Evolutionary conservation across 495 filamentous ascomycete species (phyloP), one percentile per base, ranked within the genome.

Genomic region (Podospora pseudoanserina): DNA sequence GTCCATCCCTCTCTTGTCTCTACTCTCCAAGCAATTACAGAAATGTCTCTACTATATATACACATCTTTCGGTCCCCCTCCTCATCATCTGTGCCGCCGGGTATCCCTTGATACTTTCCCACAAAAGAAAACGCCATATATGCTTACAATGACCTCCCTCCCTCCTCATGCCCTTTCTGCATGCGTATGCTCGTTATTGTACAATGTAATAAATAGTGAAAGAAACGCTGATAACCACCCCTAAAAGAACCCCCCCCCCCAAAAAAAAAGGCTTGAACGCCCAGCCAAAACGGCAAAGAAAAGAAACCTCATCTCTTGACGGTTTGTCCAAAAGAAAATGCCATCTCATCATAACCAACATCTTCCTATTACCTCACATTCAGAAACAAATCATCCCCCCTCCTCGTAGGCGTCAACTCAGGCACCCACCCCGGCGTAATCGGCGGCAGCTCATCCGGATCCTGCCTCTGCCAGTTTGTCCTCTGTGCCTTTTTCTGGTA

Each of bases 361-460:
- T 39, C 34, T 39, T 6, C 6, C 11, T 39, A 0, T 74, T 71
- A 79, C 59, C 76, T 71, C 56, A 83, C 80, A 71, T 78, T 75
- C 74, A 84, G 72, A 68, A 77, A 78, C 62, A 84, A 70, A 66
- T 83, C 81, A 59, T 81, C 79, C 13, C 82, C 81, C 57, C 78
- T 75, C 68, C 80, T 75, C 59, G 79, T 83, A 7, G 82, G 82
- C 68, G 81, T 84, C 70, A 84, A 61, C 70, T 79, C 75, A n/a
- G 84, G 82, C 68, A 80, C 74, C 83, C 84, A 86, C 1, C 77
- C 81, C 0, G 84, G 84, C 53, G 84, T 86, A 18, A 72, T 74
- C 1, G 84, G 83, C 55, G 81, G 68, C n/a, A 77, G 73, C 28
- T 65, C 67, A 55, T 65, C 44, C 1, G n/a, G 56, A 20, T 30